These are phyloP conservation scores for Apiotrichum gracile DNA, from an alignment of 1,284 basidiomycete genomes.

Conservation along the genomic window DNA sequence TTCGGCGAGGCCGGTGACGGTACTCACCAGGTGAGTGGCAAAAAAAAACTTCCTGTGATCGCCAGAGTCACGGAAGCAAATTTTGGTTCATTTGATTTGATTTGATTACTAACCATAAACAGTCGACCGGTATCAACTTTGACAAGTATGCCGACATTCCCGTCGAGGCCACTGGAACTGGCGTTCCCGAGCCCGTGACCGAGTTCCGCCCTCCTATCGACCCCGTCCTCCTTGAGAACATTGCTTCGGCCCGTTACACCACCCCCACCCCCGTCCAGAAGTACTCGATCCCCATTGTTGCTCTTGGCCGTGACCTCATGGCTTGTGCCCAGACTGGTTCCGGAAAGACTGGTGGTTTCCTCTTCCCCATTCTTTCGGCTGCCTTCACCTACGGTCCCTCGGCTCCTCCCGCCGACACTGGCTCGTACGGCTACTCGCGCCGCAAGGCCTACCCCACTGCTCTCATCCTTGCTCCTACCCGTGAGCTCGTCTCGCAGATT, in stretches of 20 bases:
- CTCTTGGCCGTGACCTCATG: constrained; percentile 87
- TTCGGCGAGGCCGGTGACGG: constrained; percentile 83
- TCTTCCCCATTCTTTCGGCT: constrained; percentile 97
- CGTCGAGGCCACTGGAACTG: constrained; percentile 93
- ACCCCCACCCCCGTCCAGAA: constrained; percentile 98
- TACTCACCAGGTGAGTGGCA: constrained; percentile 45
- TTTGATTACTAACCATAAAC: constrained; percentile 53
- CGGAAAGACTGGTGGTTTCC: constrained; percentile 97
- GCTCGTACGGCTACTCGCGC: constrained; percentile 56
- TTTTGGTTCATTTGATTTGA: too few relatives aligned
- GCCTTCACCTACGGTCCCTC: constrained; percentile 80
- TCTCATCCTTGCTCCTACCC: constrained; percentile 93
- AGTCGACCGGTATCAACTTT: constrained; percentile 98
- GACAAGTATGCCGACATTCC: constrained; percentile 99
- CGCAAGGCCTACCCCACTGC: constrained; percentile 95
- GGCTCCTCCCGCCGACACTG: constrained; percentile 52
- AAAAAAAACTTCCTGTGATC: constrained; percentile 3
- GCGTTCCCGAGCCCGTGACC: constrained; percentile 86
- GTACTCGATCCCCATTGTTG: constrained; percentile 98
- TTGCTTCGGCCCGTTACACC: constrained; percentile 83
- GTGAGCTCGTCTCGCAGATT: constrained; percentile 98
- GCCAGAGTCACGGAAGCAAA: constrained; percentile 4
- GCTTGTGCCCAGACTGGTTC: constrained; percentile 99
- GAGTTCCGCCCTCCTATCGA: constrained; percentile 91
- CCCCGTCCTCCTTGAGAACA: constrained; percentile 91